Conservation (phyloP, 177 flowering plant species). For the Telopea speciosissima region DNA sequence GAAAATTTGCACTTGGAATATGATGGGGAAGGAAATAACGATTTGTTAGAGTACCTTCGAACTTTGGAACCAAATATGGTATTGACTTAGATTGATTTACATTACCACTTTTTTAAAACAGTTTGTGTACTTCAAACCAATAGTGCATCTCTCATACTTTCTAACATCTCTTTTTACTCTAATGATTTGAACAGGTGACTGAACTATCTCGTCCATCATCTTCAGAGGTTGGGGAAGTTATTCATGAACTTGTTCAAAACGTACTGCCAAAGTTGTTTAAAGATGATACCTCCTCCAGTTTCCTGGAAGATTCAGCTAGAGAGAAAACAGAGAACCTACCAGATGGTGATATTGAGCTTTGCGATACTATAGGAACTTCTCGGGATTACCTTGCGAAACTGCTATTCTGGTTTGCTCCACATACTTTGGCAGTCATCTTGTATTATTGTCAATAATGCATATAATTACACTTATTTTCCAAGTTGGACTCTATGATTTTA, state of each 20-base stretch:
- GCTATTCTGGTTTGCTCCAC: constrained; percentile 66
- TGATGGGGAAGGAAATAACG: constrained; percentile 39
- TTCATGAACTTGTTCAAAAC: constrained; percentile 67
- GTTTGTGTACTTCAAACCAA: not conserved
- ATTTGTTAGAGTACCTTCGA: constrained; percentile 65
- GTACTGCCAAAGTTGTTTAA: constrained; percentile 39
- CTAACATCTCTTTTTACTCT: not conserved
- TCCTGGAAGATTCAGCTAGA: constrained; percentile 27
- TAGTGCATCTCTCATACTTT: not conserved
- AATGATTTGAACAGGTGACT: constrained; percentile 41
- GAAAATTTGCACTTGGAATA: constrained; percentile 40
- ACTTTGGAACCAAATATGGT: constrained; percentile 81
- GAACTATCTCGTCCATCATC: constrained; percentile 78
- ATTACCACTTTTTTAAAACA: not conserved
- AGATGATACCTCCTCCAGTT: constrained; percentile 30
- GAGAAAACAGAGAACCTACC: constrained; percentile 16
- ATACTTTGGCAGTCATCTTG: not conserved
- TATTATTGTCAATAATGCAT: not conserved
- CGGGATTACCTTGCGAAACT: constrained; percentile 84
- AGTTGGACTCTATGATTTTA: too few relatives aligned
- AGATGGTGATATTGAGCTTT: constrained; percentile 28
- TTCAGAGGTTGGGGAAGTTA: constrained; percentile 66
- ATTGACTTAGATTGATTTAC: constrained; percentile 9
- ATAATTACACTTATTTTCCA: too few relatives aligned
- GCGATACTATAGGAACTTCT: constrained; percentile 44